Evolutionary conservation across 805 yeast genomes (phyloP), one percentile per base, ranked within the genome.

Genomic region (Wickerhamiella qilinensis): DNA sequence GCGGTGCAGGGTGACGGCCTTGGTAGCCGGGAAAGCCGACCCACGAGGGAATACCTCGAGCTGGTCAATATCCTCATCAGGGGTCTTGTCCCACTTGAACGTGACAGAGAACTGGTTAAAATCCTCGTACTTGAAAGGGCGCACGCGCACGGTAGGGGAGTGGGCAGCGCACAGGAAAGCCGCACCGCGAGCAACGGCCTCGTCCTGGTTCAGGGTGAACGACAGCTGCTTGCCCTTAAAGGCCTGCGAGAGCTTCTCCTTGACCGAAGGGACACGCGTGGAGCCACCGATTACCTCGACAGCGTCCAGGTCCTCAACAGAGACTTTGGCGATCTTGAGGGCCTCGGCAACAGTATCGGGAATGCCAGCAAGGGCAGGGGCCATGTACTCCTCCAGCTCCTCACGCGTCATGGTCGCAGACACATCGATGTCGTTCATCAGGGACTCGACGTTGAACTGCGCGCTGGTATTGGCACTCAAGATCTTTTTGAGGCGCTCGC

Each of bases 161-260:
- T 86, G 97, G 68, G 85, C 82, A 51, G 98, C 99, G 64, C 98
- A 91, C 56, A 91, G 81, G 65, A 91, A 91, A 36, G 98, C 95
- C 54, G 94, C 93, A 69, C 99, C 99, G 64, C 88, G 83, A 41
- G 98, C 97, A 60, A 88, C 80, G 46, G 98, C 95, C 72, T 91
- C 99, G 60, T 91, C 99, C 68, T 86, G 96, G 73, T 91, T 91
- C 65, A 93, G 75, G 52, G 97, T 93, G 69, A 81, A 80, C 30
- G 95, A 82, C 58, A 91, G 69, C 53, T 68, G 77, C 67, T 81
- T 81, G 60, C 82, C 82, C 59, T 78, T 78, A 59, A 91, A 84
- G 48, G 81, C 69, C 57, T 77, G 81, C 51, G 79, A 51, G 52
- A 91, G 71, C 57, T 73, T 78, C 51, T 77, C 72, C 73, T 91